Percentiles rank a stretch among this genome's conserved stretches.
Conservation (phyloP, 176 grass and related monocot genomes). For the Triticum dicoccoides region DNA sequence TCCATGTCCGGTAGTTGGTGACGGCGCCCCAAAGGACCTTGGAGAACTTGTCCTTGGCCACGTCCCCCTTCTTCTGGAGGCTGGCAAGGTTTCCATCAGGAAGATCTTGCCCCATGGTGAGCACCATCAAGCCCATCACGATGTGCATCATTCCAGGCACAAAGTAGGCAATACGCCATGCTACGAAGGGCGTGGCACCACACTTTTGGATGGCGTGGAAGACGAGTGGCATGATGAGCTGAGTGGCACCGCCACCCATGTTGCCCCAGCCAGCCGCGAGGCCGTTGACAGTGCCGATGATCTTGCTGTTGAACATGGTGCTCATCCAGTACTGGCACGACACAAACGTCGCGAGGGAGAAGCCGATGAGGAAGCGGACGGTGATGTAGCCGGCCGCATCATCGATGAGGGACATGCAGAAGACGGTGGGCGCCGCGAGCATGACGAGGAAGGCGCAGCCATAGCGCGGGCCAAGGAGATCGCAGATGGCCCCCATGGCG, state of each 20-base stretch:
- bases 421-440: constrained; percentile 66
- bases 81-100: constrained; percentile 74
- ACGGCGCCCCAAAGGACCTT: background rate
- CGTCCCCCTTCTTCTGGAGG: constrained; percentile 65
- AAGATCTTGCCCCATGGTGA: constrained; percentile 78
- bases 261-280: constrained; percentile 71
- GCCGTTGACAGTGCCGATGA: constrained; percentile 73
- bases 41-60: constrained; percentile 55
- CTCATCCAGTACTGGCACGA: constrained; percentile 96
- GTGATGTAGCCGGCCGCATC: constrained; percentile 43
- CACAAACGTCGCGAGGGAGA: constrained; percentile 80
- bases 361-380: constrained; percentile 76
- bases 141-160: constrained; percentile 65
- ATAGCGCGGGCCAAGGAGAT: constrained; percentile 75
- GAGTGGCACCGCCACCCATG: constrained; percentile 93
- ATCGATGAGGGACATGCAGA: constrained; percentile 70
- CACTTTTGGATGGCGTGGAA: constrained; percentile 64
- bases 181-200: constrained; percentile 54
- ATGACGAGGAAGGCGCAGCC: constrained; percentile 89
- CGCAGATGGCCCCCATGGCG: constrained; percentile 81
- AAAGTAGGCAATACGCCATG: constrained; percentile 86
- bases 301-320: constrained; percentile 70
- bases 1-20: constrained; percentile 32
- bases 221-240: constrained; percentile 91
- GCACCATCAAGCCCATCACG: constrained; percentile 65